These are phyloP conservation scores for Vitis rotundifolia DNA, from an alignment of 164 flowering plant species.

Conservation along the genomic window DNA sequence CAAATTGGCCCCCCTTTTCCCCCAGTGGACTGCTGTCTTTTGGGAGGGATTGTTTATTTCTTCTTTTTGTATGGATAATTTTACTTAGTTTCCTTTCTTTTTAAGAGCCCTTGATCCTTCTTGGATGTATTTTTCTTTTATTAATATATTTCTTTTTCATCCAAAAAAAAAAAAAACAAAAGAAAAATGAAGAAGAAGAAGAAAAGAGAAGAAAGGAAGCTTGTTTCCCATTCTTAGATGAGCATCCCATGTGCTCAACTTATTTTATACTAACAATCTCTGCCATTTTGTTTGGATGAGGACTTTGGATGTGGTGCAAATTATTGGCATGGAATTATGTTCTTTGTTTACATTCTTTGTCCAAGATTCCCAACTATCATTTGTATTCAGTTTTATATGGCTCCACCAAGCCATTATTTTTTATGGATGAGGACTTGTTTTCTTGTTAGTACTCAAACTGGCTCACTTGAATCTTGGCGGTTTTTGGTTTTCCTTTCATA, in stretches of 20 bases:
- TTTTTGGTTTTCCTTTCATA: background rate
- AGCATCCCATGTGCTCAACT: background rate
- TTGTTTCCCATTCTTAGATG: no score
- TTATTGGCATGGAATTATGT: background rate
- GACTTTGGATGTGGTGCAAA: background rate
- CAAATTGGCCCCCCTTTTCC: no score
- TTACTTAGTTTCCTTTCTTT: no score
- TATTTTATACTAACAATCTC: background rate
- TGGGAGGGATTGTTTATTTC: no score
- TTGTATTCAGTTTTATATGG: background rate
- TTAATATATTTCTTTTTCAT: no score
- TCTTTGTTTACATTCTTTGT: background rate
- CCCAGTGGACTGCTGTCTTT: no score
- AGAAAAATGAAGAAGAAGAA: background rate
- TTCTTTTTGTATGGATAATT: no score
- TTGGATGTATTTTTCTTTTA: no score
- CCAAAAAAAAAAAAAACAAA: no score
- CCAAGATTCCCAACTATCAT: background rate
- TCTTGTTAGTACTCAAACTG: background rate
- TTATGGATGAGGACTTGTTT: background rate
- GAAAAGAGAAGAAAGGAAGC: background rate
- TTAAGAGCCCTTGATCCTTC: no score
- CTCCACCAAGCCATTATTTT: background rate
- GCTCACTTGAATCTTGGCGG: background rate
- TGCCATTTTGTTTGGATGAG: background rate